Evolutionary conservation across 352 stramenopile species (phyloP).

Genomic region (Phytophthora agathidicida): DNA sequence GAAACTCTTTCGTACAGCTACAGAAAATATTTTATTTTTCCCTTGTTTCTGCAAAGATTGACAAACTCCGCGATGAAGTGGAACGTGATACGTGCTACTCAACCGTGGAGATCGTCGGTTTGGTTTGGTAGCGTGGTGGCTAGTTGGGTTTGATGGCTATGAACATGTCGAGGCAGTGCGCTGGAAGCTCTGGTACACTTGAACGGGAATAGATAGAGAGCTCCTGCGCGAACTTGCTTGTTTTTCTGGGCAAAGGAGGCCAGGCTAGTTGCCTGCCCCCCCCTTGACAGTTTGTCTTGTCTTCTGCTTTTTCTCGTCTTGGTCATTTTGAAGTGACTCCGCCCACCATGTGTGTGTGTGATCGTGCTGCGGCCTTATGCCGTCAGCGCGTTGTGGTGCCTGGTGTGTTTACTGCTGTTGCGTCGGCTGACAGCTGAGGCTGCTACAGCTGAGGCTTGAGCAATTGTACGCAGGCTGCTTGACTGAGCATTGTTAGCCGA

Average conservation of each 20-base stretch:
- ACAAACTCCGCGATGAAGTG: conserved; percentile 10
- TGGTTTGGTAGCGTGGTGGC: conserved; percentile 14
- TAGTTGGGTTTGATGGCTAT: conserved; percentile 23
- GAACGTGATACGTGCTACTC: conserved; percentile 13
- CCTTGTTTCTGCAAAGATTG: conserved; percentile 35
- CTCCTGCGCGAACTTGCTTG: conserved; percentile 27
- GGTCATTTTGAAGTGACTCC: conserved; percentile 19
- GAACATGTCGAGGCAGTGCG: conserved; percentile 33
- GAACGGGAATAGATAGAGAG: conserved; percentile 43
- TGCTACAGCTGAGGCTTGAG: conserved; percentile 37
- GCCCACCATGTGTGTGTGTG: conserved; percentile 19
- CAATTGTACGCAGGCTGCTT: conserved; percentile 42
- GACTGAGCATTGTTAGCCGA: conserved; percentile 40
- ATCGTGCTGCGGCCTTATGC: conserved; percentile 15
- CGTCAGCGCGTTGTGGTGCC: conserved; percentile 26
- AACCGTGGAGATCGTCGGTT: conserved; percentile 16
- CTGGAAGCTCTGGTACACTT: conserved; percentile 39
- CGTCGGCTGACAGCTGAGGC: conserved; percentile 37
- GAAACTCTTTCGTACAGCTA: conserved; percentile 38
- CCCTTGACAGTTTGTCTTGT: conserved; percentile 30
- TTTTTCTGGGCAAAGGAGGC: conserved; percentile 26
- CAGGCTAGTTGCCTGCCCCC: too few relatives aligned
- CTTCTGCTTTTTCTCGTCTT: conserved; percentile 46
- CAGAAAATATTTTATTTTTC: conserved; percentile 45
- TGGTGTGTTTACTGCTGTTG: conserved; percentile 30